These are phyloP conservation scores for Leptosphaerulina australis DNA, from an alignment of 2,329 filamentous ascomycete species.

Conservation along the genomic window DNA sequence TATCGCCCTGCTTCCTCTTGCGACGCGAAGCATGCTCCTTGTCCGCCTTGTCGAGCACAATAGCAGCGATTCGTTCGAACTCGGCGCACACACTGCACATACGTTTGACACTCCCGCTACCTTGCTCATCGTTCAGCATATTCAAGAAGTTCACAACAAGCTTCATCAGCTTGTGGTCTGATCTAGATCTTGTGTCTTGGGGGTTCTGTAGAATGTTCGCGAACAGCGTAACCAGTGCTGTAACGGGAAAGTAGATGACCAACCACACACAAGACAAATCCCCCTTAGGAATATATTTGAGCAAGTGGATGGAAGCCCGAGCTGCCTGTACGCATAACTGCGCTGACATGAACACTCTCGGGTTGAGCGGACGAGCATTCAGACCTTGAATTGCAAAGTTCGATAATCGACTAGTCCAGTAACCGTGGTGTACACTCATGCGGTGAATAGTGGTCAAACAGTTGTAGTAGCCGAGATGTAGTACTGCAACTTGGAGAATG, in stretches of 20 bases:
- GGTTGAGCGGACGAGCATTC: conserved; percentile 88
- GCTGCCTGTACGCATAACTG: conserved; percentile 92
- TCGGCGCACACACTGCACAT: conserved; percentile 96
- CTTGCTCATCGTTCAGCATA: conserved; percentile 85
- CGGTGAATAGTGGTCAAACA: conserved; percentile 96
- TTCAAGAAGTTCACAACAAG: conserved; percentile 91
- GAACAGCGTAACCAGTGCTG: conserved; percentile 91
- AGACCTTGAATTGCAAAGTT: conserved; percentile 95
- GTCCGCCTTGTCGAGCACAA: conserved; percentile 89
- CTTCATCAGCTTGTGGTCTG: conserved; percentile 89
- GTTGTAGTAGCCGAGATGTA: conserved; percentile 98
- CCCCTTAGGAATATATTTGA: conserved; percentile 95
- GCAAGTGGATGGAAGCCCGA: conserved; percentile 86
- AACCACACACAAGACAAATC: conserved; percentile 97
- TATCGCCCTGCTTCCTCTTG: conserved; percentile 77
- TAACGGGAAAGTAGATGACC: conserved; percentile 95
- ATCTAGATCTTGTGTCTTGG: conserved; percentile 82
- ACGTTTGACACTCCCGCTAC: conserved; percentile 86
- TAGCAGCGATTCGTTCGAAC: conserved; percentile 90
- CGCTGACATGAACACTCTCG: conserved; percentile 91
- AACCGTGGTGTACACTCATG: conserved; percentile 97
- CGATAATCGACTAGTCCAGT: conserved; percentile 94
- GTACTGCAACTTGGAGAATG: conserved; percentile 90
- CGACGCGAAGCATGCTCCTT: conserved; percentile 78
- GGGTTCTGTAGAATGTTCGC: conserved; percentile 97